Evolutionary conservation across 768 basidiomycete genomes (phyloP).

Genomic region (Tulasnella calospora): DNA sequence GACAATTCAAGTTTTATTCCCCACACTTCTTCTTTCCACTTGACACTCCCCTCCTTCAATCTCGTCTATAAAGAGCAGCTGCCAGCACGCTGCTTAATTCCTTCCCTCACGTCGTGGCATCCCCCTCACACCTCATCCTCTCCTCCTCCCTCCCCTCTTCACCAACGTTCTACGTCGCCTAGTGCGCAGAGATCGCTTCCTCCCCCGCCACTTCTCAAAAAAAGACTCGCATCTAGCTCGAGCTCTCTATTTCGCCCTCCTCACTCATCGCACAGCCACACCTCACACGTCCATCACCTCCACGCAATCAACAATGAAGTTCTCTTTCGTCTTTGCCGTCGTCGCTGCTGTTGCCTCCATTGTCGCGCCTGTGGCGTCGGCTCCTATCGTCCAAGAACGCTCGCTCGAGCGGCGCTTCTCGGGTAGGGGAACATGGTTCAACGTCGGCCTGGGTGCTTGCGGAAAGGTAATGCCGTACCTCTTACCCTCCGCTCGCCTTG

Average conservation of each 20-base stretch:
- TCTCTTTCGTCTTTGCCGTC: neutral
- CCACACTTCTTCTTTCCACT: neutral
- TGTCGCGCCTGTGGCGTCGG: neutral
- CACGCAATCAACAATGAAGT: neutral
- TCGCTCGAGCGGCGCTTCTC: neutral
- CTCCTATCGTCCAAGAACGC: neutral
- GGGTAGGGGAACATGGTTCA: slow-evolving; percentile 17
- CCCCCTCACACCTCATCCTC: slow-evolving; percentile 1
- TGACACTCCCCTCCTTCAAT: neutral
- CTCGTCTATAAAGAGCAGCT: neutral
- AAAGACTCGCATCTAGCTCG: neutral
- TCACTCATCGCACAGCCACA: neutral
- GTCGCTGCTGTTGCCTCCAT: neutral
- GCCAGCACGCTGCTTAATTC: neutral
- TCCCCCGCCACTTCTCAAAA: neutral
- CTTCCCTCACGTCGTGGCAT: neutral
- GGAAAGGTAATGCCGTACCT: slow-evolving; percentile 1
- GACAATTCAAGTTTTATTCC: neutral
- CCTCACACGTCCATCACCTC: neutral
- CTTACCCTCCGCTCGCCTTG: neutral
- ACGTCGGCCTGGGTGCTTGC: slow-evolving; percentile 24
- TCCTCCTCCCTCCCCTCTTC: neutral
- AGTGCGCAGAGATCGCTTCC: neutral
- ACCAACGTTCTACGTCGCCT: neutral
- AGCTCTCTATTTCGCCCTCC: neutral